Evolutionary conservation across 371 early-diverging fungal genomes (phyloP), one percentile per base, ranked within the genome.

Genomic region (Mortierella sp.): DNA sequence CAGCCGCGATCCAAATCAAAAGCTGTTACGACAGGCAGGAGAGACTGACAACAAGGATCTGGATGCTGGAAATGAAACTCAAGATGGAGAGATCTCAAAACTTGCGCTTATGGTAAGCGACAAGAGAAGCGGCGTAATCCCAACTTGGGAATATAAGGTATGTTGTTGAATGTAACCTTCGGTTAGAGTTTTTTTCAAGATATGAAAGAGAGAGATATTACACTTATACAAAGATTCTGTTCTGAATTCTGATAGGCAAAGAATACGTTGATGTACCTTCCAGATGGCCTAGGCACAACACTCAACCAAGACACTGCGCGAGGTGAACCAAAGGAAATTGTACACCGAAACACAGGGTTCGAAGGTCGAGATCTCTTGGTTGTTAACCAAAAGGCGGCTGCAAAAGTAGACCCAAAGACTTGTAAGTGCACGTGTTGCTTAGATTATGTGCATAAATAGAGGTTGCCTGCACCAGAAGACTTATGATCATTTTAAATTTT

Each of bases 241-340:
- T 17, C 51, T 17, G 0, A 8, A 28, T 42, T 9, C 28, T 9
- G 10, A 5, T 70, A 83, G 83, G 75, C 79, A 26, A 83, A 83
- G 34, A 83, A 83, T 35, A 22, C 76, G 1, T 51, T 83, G 40
- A 83, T 83, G 83, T 83, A 81, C n/a, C 45, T 34, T 51, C 83
- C 83, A 2, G 83, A 83, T 23, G 82, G 80, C n/a, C 66, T 78
- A 12, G 69, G 75, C 17, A 70, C 76, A 2, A n/a, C 47, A 10
- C 42, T 80, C 10, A 56, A 64, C 26, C 64, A 70, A 15, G 37
- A 51, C 7, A 10, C 49, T 2, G 61, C 65, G 19, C 68, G 77
- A 1, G 73, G 63, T 6, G 53, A 61, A 17, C 83, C 83, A 47
- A 80, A 83, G 35, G 75, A 71, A 45, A 78, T 83, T 56, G 64